Base-by-base conservation (phyloP, 805 yeast species). In the Yarrowia porcina region DNA sequence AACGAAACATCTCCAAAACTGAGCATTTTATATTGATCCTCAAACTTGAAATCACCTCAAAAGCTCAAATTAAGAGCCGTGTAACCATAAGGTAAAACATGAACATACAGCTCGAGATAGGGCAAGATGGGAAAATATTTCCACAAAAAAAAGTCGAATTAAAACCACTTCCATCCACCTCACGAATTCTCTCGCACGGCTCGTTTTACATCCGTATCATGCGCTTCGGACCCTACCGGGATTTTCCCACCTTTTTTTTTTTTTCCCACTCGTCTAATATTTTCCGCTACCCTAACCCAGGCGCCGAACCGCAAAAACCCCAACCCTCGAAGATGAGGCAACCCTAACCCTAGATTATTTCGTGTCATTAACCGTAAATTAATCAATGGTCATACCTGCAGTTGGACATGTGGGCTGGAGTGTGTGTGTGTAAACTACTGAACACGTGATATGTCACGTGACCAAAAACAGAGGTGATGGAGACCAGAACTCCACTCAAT, bases 291-390 rank as follows among this genome's bases (percentile, higher is more conserved):
- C 50, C 50, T 44, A 44, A 27, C 49, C 49, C 49, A n/a, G 18
- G 6, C 4, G 39, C 11, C 21, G 21, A 17, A 25, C 28, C 8
- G 28, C 28, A 25, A 8, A 32, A 11, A 20, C 41, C 41, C 41
- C 13, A 11, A 38, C 41, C 27, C 44, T 39, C 27, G 44, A 39
- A 6, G 25, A 39, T 8, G 23, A 7, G 10, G 11, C 8, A 28
- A 28, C 50, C 50, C 50, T 27, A 45, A 28, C 50, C 50, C 50
- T 17, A 18, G 17, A 18, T 12, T 21, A 10, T 1, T 44, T 45
- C 50, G 50, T 45, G 50, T 45, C 50, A 45, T 28, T 45, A 45
- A 45, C 50, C 25, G n/a, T n/a, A n/a, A n/a, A n/a, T n/a, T 28
- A 11, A 45, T 15, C 10, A 13, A 13, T 9, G 5, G 50, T 45